A percentile compares a stretch with the other conserved stretches of the same genome.
These are phyloP conservation scores for Russula emetica DNA, from an alignment of 768 basidiomycete species.

Conservation along the genomic window DNA sequence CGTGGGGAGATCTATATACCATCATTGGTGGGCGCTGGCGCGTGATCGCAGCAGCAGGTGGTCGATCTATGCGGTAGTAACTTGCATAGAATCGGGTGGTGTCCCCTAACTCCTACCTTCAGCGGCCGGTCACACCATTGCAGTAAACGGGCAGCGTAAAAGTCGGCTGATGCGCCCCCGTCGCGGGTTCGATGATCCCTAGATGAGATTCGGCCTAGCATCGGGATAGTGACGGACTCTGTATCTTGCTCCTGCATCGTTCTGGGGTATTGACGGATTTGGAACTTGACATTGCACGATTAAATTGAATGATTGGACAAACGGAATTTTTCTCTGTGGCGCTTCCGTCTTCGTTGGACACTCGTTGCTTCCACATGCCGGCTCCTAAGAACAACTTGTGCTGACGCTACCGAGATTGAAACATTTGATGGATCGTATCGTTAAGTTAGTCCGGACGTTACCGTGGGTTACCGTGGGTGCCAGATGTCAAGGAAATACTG, in stretches of 20 bases:
- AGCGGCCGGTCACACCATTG: neutral
- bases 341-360: slow-evolving; percentile 1
- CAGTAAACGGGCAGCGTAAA: no score
- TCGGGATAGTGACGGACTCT: neutral
- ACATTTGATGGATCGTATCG: neutral
- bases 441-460: neutral
- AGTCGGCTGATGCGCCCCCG: slow-evolving; percentile 2
- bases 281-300: slow-evolving; percentile 7
- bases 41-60: slow-evolving; percentile 15
- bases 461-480: neutral
- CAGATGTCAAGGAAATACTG: neutral
- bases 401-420: neutral
- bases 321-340: slow-evolving; percentile 8
- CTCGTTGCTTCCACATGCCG: neutral
- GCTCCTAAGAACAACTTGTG: neutral
- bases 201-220: neutral
- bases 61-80: neutral
- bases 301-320: neutral
- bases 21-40: neutral
- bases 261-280: slow-evolving; percentile 11
- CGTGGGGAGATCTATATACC: slow-evolving; percentile 15
- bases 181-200: slow-evolving; percentile 1
- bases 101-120: neutral
- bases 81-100: slow-evolving; percentile 2
- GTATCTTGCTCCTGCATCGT: neutral